Evolutionary conservation across 1,284 basidiomycete species (phyloP).

Genomic region (Leccinum solheimii): DNA sequence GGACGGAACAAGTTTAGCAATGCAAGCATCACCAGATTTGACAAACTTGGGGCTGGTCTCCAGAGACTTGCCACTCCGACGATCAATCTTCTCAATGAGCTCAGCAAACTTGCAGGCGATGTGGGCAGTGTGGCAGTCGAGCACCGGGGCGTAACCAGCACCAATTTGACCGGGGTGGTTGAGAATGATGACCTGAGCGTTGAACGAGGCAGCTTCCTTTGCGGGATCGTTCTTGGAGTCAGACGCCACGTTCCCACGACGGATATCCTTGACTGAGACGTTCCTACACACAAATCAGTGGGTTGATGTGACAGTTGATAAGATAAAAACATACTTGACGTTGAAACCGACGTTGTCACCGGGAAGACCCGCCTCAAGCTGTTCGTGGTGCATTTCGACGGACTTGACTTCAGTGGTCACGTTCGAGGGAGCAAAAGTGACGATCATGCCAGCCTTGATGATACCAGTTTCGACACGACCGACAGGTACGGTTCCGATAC

Average conservation of each 20-base stretch:
- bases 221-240: slow-evolving; percentile 99
- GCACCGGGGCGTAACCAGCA: slow-evolving; percentile 95
- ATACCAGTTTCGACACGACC: slow-evolving; percentile 99
- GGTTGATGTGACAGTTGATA: background rate
- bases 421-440: slow-evolving; percentile 94
- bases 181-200: slow-evolving; percentile 99
- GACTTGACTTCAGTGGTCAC: slow-evolving; percentile 99
- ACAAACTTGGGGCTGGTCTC: slow-evolving; percentile 97
- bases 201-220: slow-evolving; percentile 99
- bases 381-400: slow-evolving; percentile 99
- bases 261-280: slow-evolving; percentile 99
- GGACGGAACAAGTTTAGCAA: slow-evolving; percentile 95
- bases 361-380: slow-evolving; percentile 91
- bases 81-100: slow-evolving; percentile 99
- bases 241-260: slow-evolving; percentile 98
- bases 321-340: slow-evolving; percentile 69
- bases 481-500: slow-evolving; percentile 99
- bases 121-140: slow-evolving; percentile 99
- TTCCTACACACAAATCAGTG: slow-evolving; percentile 62
- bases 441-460: slow-evolving; percentile 99
- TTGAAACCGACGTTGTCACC: slow-evolving; percentile 99
- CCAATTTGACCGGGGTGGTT: slow-evolving; percentile 99
- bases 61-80: slow-evolving; percentile 92
- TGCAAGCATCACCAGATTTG: slow-evolving; percentile 95
- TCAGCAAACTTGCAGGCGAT: slow-evolving; percentile 99